Evolutionary conservation across 352 stramenopile species (phyloP).

Genomic region (Phytophthora capsici): DNA sequence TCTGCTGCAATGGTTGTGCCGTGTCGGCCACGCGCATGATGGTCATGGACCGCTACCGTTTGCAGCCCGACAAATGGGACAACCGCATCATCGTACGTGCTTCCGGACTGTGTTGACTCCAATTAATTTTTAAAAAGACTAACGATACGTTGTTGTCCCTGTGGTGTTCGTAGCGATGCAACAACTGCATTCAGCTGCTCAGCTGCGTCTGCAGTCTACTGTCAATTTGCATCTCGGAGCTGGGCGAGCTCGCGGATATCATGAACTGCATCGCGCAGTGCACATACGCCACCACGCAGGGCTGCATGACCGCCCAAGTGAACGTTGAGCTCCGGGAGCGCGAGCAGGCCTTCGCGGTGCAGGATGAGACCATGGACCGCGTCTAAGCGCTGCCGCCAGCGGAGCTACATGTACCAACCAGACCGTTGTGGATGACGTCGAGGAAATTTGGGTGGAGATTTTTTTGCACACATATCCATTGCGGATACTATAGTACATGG

Average conservation of each 20-base stretch:
- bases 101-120: not conserved
- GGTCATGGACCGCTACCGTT: conserved; percentile 90
- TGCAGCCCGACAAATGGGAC: conserved; percentile 94
- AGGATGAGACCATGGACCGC: conserved; percentile 73
- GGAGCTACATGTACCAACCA: not conserved
- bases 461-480: conserved; percentile 13
- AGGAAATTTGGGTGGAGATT: conserved; percentile 16
- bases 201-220: conserved; percentile 82
- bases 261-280: conserved; percentile 91
- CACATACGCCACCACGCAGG: conserved; percentile 91
- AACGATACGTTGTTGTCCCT: conserved; percentile 5
- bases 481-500: conserved; percentile 10
- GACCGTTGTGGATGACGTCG: conserved; percentile 1
- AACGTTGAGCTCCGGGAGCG: conserved; percentile 93
- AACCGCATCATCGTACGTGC: conserved; percentile 90
- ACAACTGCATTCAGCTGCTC: conserved; percentile 92
- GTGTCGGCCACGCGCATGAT: conserved; percentile 91
- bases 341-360: conserved; percentile 53
- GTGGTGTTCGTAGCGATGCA: conserved; percentile 74
- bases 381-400: conserved; percentile 35
- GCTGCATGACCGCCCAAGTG: conserved; percentile 95
- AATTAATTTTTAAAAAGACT: conserved; percentile 3
- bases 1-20: conserved; percentile 88
- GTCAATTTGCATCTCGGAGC: conserved; percentile 73
- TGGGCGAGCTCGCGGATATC: conserved; percentile 75